phyloP scores from a whole-genome alignment of 257 asterid genomes.

The Gentiana macrophylla region DNA sequence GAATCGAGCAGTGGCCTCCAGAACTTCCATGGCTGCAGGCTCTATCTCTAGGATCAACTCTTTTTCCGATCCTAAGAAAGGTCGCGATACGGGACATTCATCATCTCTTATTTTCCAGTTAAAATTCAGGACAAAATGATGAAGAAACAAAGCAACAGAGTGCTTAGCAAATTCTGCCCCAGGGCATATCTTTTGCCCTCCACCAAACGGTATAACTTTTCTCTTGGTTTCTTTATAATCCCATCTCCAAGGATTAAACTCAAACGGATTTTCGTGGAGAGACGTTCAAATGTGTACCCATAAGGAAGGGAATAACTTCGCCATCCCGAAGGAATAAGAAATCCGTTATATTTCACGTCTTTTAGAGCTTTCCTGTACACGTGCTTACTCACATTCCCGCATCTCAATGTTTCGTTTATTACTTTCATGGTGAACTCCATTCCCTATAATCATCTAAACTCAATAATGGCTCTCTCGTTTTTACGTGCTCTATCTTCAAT shows the following conservation, averaged over 20 bases:
- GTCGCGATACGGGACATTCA: conserved; percentile 43
- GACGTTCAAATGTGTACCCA: conserved; percentile 52
- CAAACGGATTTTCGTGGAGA: conserved; percentile 49
- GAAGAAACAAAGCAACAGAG: conserved; percentile 65
- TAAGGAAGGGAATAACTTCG: conserved; percentile 61
- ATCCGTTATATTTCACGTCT: conserved; percentile 57
- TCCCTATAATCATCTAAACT: conserved; percentile 66
- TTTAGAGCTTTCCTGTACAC: conserved; percentile 56
- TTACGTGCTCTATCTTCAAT: conserved; percentile 61
- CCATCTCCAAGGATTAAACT: too few relatives aligned
- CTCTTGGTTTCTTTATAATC: conserved; percentile 38
- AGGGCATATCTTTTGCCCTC: conserved; percentile 72
- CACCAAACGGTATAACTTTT: conserved; percentile 56
- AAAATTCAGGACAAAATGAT: conserved; percentile 52
- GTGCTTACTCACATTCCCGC: conserved; percentile 76
- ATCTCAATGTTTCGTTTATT: conserved; percentile 56
- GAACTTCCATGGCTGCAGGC: background rate
- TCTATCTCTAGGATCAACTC: conserved; percentile 38
- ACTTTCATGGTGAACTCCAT: conserved; percentile 72
- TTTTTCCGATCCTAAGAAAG: conserved; percentile 52
- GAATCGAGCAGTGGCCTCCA: too few relatives aligned
- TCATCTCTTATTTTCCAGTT: conserved; percentile 60
- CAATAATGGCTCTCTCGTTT: conserved; percentile 37
- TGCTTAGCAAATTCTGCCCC: conserved; percentile 72
- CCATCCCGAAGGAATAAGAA: conserved; percentile 64